Percentiles rank a stretch among this genome's conserved stretches.
phyloP scores from a whole-genome alignment of 331 rosid genomes.

The Quercus lobata region DNA sequence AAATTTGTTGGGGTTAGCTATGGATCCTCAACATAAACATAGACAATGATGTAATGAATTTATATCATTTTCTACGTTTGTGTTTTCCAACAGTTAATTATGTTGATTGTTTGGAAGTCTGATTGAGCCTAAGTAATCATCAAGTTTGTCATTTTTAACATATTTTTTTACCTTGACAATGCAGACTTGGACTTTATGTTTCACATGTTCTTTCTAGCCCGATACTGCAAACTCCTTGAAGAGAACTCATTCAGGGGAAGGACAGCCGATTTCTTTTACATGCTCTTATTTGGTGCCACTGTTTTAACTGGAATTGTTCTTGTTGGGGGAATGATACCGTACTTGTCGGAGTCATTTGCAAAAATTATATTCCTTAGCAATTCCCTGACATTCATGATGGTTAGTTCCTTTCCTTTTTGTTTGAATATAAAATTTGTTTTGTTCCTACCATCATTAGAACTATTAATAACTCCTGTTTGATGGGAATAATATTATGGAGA shows the following conservation, averaged over 20 bases:
- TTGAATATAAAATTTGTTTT: not conserved
- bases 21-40: no score
- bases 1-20: no score
- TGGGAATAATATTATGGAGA: not conserved
- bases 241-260: conserved; percentile 98
- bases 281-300: conserved; percentile 90
- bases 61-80: not conserved
- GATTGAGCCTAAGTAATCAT: not conserved
- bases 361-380: conserved; percentile 92
- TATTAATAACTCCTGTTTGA: not conserved
- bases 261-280: conserved; percentile 93
- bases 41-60: no score
- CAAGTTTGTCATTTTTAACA: not conserved
- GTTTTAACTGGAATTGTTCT: conserved; percentile 90
- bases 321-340: conserved; percentile 96
- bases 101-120: not conserved
- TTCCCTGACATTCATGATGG: conserved; percentile 97
- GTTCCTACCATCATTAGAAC: not conserved
- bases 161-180: conserved; percentile 19
- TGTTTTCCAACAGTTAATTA: not conserved
- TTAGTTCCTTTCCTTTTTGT: conserved; percentile 17
- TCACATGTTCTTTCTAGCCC: conserved; percentile 98
- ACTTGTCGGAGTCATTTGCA: conserved; percentile 78
- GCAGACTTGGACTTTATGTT: conserved; percentile 97
- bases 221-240: conserved; percentile 97